Evolutionary conservation across 106 monocot species (phyloP).

Genomic region (Phalaenopsis equestris): DNA sequence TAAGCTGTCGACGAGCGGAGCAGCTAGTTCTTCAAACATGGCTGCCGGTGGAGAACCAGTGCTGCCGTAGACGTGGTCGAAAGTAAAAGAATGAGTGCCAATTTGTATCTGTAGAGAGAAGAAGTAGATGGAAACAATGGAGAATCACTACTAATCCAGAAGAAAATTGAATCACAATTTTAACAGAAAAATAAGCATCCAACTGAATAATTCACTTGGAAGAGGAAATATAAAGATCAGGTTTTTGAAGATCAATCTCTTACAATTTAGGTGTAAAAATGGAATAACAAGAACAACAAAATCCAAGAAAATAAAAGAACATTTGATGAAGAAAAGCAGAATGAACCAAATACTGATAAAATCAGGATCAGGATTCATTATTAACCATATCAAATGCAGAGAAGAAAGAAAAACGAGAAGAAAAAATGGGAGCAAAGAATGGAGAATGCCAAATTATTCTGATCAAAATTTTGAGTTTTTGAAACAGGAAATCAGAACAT

Average conservation of each 20-base stretch:
- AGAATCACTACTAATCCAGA: neutral
- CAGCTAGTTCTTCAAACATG: constrained; percentile 93
- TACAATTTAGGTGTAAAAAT: neutral
- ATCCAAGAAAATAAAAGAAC: neutral
- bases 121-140: neutral
- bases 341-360: neutral
- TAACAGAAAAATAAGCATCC: neutral
- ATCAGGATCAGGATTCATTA: neutral
- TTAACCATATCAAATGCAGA: neutral
- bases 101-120: constrained; percentile 73
- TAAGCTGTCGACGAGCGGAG: constrained; percentile 89
- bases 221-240: neutral
- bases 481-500: neutral
- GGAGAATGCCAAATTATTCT: neutral
- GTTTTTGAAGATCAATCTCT: neutral
- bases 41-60: constrained; percentile 62
- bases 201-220: neutral
- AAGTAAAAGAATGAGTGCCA: constrained; percentile 92
- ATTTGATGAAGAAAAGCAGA: neutral
- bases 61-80: constrained; percentile 93
- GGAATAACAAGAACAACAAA: neutral
- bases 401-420: neutral
- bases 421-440: neutral
- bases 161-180: neutral
- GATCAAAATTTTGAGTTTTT: too few species aligned